Evolutionary conservation across 768 basidiomycete species (phyloP).

Genomic region (Tricholoma sp.): DNA sequence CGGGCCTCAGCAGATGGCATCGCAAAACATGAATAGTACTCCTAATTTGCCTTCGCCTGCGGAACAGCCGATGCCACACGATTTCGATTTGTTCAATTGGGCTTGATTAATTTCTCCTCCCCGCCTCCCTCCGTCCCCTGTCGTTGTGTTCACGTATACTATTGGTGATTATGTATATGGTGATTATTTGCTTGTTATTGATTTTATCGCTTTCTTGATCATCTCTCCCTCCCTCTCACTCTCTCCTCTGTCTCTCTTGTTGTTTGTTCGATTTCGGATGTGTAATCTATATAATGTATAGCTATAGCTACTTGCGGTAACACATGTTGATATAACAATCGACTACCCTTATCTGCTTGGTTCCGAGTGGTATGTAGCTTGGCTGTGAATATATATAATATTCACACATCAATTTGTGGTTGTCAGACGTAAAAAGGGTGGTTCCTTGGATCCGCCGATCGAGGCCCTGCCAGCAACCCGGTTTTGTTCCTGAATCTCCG

Average conservation of each 20-base stretch:
- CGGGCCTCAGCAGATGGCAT: constrained; percentile 33
- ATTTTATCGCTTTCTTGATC: constrained; percentile 21
- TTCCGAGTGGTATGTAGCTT: not conserved
- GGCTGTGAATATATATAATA: not conserved
- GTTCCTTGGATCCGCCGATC: too few species aligned
- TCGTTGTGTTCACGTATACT: not conserved
- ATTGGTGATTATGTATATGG: constrained; percentile 2
- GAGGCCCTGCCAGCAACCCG: too few species aligned
- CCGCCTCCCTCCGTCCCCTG: constrained; percentile 2
- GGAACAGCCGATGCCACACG: constrained; percentile 39
- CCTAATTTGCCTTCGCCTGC: not conserved
- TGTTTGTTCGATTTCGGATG: constrained; percentile 11
- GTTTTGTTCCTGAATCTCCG: not conserved
- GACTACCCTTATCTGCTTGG: not conserved
- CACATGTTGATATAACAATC: constrained; percentile 16
- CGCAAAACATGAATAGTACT: not conserved
- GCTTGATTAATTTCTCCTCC: constrained; percentile 26
- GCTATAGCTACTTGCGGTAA: constrained; percentile 4
- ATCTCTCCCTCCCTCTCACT: not conserved
- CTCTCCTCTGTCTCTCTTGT: not conserved
- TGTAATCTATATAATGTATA: constrained; percentile 27
- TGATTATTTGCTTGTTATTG: constrained; percentile 18
- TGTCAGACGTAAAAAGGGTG: too few species aligned
- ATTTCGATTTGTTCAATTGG: constrained; percentile 62
- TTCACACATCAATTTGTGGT: not conserved